These are phyloP conservation scores for Pichia sporocuriosa DNA, from an alignment of 805 yeast genomes.

Conservation along the genomic window DNA sequence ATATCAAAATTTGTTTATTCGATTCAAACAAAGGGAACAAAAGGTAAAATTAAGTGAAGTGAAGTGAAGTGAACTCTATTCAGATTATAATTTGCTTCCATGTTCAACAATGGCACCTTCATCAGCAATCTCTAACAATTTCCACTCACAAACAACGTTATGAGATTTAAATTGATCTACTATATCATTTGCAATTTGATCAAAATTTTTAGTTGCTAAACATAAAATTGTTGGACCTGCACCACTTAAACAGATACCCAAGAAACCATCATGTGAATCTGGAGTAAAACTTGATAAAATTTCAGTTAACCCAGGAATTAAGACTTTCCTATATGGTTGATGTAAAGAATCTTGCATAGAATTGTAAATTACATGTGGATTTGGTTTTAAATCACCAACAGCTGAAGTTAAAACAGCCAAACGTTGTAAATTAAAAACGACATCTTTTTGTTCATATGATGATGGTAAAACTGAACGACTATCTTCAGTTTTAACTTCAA, in stretches of 20 bases:
- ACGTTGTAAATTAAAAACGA: conserved; percentile 90
- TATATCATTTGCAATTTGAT: conserved; percentile 72
- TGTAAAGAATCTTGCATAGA: conserved; percentile 97
- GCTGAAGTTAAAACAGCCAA: conserved; percentile 90
- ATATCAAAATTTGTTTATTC: no score
- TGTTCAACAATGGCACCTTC: conserved; percentile 72
- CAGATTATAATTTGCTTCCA: conserved; percentile 21
- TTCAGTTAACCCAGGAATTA: conserved; percentile 86
- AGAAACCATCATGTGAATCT: conserved; percentile 68
- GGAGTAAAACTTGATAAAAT: conserved; percentile 79
- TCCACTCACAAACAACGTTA: conserved; percentile 70
- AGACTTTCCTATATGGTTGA: conserved; percentile 90
- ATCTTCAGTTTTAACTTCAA: conserved; percentile 89
- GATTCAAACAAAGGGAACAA: conserved; percentile 2
- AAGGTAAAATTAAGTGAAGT: no score
- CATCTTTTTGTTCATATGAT: conserved; percentile 69
- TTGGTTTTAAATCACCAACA: conserved; percentile 70
- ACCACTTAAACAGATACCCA: conserved; percentile 93
- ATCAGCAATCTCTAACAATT: conserved; percentile 74
- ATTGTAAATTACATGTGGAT: conserved; percentile 75
- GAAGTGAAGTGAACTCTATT: no score
- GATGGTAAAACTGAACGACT: conserved; percentile 86
- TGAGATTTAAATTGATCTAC: conserved; percentile 60
- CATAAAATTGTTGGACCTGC: conserved; percentile 98
- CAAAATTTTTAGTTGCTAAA: conserved; percentile 84